Conservation (phyloP, 805 yeast species). For the Suhomyces canberraensis region DNA sequence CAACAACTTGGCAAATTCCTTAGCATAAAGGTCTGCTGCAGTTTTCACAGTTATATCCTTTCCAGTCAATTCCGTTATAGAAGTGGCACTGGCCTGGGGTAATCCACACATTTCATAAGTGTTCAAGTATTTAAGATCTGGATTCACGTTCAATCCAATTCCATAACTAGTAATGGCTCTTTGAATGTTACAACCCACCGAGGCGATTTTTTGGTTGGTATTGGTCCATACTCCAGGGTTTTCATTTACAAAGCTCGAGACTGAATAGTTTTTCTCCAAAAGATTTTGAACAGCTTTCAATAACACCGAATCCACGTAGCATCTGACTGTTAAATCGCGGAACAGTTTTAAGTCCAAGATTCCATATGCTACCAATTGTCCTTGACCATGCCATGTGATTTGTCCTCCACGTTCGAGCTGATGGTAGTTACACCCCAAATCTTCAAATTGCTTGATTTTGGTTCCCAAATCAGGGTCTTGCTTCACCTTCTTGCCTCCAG, state of each 20-base stretch:
- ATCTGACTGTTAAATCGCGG: conserved; percentile 52
- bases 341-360: conserved; percentile 62
- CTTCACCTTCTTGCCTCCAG: conserved; percentile 86
- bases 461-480: conserved; percentile 39
- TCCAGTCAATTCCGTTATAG: conserved; percentile 22
- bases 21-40: conserved; percentile 32
- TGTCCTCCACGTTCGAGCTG: conserved; percentile 93
- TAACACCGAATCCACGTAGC: conserved; percentile 60
- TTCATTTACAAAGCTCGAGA: conserved; percentile 51
- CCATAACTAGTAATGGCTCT: conserved; percentile 89
- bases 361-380: conserved; percentile 86
- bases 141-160: conserved; percentile 70
- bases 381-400: conserved; percentile 94
- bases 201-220: conserved; percentile 64
- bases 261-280: conserved; percentile 34
- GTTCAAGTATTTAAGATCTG: conserved; percentile 71
- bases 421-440: conserved; percentile 56
- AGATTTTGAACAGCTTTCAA: conserved; percentile 55
- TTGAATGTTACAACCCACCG: conserved; percentile 85
- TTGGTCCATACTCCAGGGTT: conserved; percentile 88
- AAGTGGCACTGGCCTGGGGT: conserved; percentile 46
- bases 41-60: conserved; percentile 12
- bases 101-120: conserved; percentile 84
- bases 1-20: conserved; percentile 34
- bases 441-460: conserved; percentile 24